Conservation (phyloP, 2,329 filamentous ascomycete species). For the Ramularia collo-cygni region DNA sequence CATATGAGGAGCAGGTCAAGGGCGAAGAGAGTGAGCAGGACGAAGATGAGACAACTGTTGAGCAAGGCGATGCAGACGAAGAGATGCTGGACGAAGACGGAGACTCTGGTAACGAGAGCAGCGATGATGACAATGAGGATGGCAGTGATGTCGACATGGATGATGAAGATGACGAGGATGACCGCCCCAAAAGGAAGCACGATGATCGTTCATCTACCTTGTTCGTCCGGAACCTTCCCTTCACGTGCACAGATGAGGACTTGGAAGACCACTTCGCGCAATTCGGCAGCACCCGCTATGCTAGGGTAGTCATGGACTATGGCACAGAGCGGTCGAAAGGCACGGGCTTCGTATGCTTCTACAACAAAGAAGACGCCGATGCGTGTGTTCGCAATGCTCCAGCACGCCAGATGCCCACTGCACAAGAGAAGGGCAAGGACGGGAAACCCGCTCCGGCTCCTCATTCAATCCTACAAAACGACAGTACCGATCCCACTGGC, state of each 20-base stretch:
- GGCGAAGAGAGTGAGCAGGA: slow-evolving; percentile 26
- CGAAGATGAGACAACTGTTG: slow-evolving; percentile 27
- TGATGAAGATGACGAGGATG: slow-evolving; percentile 38
- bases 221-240: slow-evolving; percentile 92
- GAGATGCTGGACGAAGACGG: slow-evolving; percentile 37
- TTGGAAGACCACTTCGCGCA: slow-evolving; percentile 79
- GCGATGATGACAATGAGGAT: slow-evolving; percentile 31
- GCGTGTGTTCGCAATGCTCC: slow-evolving; percentile 71
- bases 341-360: slow-evolving; percentile 93
- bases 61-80: slow-evolving; percentile 34
- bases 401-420: slow-evolving; percentile 36
- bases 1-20: slow-evolving; percentile 50
- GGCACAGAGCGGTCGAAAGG: slow-evolving; percentile 81
- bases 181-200: slow-evolving; percentile 38
- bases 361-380: slow-evolving; percentile 66
- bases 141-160: slow-evolving; percentile 40
- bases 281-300: slow-evolving; percentile 86
- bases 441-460: slow-evolving; percentile 41
- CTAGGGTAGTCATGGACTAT: slow-evolving; percentile 80
- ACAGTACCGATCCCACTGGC: slow-evolving; percentile 71
- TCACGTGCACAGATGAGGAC: slow-evolving; percentile 73
- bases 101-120: slow-evolving; percentile 33
- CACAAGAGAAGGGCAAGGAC: slow-evolving; percentile 18
- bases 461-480: slow-evolving; percentile 82
- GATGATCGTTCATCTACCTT: slow-evolving; percentile 66